These are phyloP conservation scores for Colletotrichum falcatum DNA, from an alignment of 2,329 filamentous ascomycete genomes.

Conservation along the genomic window DNA sequence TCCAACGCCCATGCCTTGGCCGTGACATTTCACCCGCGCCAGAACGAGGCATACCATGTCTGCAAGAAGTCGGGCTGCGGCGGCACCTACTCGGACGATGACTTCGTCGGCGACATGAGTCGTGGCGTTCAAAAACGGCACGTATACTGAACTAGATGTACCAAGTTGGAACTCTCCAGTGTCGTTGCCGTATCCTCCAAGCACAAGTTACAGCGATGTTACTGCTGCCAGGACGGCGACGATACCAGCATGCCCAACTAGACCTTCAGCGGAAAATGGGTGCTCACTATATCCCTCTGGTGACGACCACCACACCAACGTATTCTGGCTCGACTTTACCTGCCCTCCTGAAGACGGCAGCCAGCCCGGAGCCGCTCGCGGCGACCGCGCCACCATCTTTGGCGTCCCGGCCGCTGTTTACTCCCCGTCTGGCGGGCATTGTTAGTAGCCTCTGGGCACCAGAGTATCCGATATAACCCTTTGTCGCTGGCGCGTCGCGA, in stretches of 20 bases:
- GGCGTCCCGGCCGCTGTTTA: conserved; percentile 46
- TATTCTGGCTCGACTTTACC: conserved; percentile 77
- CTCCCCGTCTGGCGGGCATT: conserved; percentile 40
- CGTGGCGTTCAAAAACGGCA: too few relatives aligned
- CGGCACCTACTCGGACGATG: conserved; percentile 59
- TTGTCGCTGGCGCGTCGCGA: conserved; percentile 1
- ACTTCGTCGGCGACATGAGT: conserved; percentile 61
- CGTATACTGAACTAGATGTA: not conserved
- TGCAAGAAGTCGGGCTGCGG: conserved; percentile 55
- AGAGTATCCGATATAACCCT: not conserved
- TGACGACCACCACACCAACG: conserved; percentile 68
- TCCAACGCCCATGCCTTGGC: conserved; percentile 69
- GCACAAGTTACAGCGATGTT: conserved; percentile 66
- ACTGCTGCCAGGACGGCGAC: conserved; percentile 70
- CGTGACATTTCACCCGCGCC: conserved; percentile 69
- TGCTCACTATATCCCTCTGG: conserved; percentile 72
- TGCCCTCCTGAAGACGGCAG: conserved; percentile 55
- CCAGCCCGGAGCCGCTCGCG: conserved; percentile 45
- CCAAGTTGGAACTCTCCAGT: too few relatives aligned
- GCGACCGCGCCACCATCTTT: conserved; percentile 44
- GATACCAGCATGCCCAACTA: conserved; percentile 61
- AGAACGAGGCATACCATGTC: conserved; percentile 54
- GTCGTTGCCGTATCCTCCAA: conserved; percentile 70
- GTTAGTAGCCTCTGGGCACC: not conserved
- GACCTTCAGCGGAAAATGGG: conserved; percentile 63